Conservation (phyloP, 306 rosid species). For the Vigna radiata region DNA sequence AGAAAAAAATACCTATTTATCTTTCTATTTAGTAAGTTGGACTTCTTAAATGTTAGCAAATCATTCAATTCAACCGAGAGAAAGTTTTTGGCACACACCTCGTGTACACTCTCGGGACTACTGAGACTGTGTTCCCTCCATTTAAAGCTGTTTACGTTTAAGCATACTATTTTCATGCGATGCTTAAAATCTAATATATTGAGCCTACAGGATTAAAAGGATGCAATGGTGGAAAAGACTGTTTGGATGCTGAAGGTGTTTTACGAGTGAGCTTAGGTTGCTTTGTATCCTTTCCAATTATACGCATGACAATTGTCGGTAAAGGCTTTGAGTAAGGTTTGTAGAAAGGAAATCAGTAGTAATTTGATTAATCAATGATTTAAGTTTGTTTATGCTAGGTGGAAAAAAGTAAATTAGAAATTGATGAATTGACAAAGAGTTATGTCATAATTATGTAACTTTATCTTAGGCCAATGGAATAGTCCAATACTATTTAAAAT, state of each 20-base stretch:
- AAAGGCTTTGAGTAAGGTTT: constrained; percentile 3
- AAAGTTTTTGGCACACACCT: constrained; percentile 24
- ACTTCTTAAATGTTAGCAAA: constrained; percentile 13
- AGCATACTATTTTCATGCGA: constrained; percentile 6
- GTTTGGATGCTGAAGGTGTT: constrained; percentile 97
- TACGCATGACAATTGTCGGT: constrained; percentile 21
- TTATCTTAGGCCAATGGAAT: constrained; percentile 17
- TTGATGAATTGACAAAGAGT: not conserved
- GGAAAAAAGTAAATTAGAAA: not conserved
- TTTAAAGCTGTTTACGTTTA: constrained; percentile 19
- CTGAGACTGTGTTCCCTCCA: constrained; percentile 29
- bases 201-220: constrained; percentile 72
- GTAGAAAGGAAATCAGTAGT: not conserved
- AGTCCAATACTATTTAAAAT: constrained; percentile 31
- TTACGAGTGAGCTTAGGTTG: constrained; percentile 97
- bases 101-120: not conserved
- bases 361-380: constrained; percentile 16
- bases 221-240: constrained; percentile 81
- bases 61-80: not conserved
- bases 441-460: constrained; percentile 25
- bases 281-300: constrained; percentile 78
- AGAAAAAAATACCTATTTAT: not conserved
- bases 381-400: constrained; percentile 19
- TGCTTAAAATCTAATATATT: constrained; percentile 33
- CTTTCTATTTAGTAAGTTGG: constrained; percentile 1